These are phyloP conservation scores for Cystobasidiaceae sp. DNA, from an alignment of 1,284 basidiomycete genomes.

Conservation along the genomic window DNA sequence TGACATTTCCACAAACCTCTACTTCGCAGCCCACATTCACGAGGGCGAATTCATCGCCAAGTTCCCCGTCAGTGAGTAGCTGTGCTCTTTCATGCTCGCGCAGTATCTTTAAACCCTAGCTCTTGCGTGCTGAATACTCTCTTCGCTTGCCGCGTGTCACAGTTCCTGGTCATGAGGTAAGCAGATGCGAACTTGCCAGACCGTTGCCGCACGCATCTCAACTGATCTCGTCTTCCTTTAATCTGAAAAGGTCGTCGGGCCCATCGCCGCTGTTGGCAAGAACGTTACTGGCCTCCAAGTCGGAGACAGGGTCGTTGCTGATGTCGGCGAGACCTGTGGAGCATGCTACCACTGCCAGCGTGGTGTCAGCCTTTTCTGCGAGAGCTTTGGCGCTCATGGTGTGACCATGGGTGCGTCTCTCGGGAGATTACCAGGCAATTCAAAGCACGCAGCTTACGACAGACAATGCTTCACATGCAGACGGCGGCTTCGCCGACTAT, in stretches of 20 bases:
- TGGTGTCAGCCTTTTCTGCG: slow-evolving; percentile 66
- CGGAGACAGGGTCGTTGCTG: slow-evolving; percentile 75
- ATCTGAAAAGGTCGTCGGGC: slow-evolving; percentile 65
- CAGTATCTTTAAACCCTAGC: too few species aligned
- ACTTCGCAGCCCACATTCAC: slow-evolving; percentile 58
- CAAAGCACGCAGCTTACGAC: too few species aligned
- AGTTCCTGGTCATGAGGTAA: slow-evolving; percentile 70
- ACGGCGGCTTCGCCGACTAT: slow-evolving; percentile 69
- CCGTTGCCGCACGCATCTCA: too few species aligned
- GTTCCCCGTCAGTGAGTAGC: slow-evolving; percentile 48
- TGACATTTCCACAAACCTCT: too few species aligned
- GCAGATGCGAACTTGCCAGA: too few species aligned
- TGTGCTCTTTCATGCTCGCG: too few species aligned
- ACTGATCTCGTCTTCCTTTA: too few species aligned
- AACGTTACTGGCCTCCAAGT: slow-evolving; percentile 62
- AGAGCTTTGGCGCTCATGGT: slow-evolving; percentile 69
- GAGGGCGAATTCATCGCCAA: slow-evolving; percentile 70
- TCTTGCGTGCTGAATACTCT: too few species aligned
- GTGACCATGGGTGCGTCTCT: slow-evolving; percentile 65
- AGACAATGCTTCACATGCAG: too few species aligned
- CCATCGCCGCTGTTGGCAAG: slow-evolving; percentile 62
- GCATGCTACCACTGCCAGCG: slow-evolving; percentile 76
- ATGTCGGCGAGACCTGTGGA: slow-evolving; percentile 58
- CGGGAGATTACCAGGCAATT: too few species aligned
- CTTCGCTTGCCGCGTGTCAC: slow-evolving; percentile 53